Evolutionary conservation across 73 alveolate genomes (phyloP).

Genomic region (Uronychia binucleata): DNA sequence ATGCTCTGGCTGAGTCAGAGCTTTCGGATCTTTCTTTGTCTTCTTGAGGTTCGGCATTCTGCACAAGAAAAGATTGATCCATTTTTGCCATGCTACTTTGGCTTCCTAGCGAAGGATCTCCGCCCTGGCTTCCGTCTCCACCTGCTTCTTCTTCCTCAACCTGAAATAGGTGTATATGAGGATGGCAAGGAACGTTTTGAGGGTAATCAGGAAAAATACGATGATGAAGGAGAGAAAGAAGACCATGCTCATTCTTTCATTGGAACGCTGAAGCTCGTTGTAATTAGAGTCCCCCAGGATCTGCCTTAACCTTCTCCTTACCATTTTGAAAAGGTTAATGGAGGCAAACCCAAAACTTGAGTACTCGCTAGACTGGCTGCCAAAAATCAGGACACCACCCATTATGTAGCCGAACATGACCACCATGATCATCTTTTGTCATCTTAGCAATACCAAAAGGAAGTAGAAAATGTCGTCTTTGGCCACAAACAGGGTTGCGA

Average conservation of each 20-base stretch:
- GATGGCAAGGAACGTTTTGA: constrained; percentile 61
- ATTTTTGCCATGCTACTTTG: constrained; percentile 14
- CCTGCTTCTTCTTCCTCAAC: constrained; percentile 42
- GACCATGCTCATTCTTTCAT: constrained; percentile 2
- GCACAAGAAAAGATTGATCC: constrained; percentile 19
- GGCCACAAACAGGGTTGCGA: constrained; percentile 32
- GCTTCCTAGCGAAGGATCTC: constrained; percentile 52
- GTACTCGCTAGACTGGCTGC: neutral
- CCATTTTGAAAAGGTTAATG: constrained; percentile 14
- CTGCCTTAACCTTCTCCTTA: neutral
- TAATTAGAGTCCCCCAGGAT: neutral
- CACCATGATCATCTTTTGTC: constrained; percentile 16
- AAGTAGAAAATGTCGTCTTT: constrained; percentile 8
- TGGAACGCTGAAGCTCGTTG: neutral
- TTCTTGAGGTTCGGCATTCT: constrained; percentile 8
- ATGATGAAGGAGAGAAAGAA: constrained; percentile 27
- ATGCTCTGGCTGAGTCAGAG: too few species aligned
- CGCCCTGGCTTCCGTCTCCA: constrained; percentile 71
- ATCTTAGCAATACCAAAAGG: too few species aligned
- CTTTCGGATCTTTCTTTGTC: too few species aligned
- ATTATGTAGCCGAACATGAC: constrained; percentile 14
- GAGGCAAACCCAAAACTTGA: neutral
- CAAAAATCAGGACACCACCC: constrained; percentile 26
- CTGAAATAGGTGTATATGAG: constrained; percentile 54
- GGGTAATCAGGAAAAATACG: constrained; percentile 30